phyloP scores from a whole-genome alignment of 2,329 filamentous ascomycete species.

The Hymenoscyphus occultus region DNA sequence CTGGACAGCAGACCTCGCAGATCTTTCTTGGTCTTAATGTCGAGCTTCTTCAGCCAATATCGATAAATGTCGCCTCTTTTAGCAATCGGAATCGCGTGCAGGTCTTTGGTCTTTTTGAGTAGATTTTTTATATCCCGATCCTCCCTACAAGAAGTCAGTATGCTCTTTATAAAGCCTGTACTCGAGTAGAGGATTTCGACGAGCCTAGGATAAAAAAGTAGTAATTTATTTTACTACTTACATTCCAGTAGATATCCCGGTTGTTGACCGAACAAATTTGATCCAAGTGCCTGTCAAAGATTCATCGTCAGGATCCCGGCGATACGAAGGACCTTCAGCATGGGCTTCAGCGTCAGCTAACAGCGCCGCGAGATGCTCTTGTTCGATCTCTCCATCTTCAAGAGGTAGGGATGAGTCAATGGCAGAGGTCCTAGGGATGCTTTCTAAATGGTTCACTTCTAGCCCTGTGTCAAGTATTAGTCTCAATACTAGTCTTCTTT shows the following conservation, averaged over 20 bases:
- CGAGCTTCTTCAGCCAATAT: constrained; percentile 30
- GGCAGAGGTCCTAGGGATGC: constrained; percentile 26
- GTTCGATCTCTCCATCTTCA: constrained; percentile 33
- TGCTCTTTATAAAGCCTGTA: background rate
- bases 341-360: constrained; percentile 20
- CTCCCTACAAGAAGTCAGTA: background rate
- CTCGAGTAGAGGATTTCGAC: no score
- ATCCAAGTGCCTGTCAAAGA: constrained; percentile 29
- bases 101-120: constrained; percentile 19
- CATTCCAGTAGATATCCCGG: constrained; percentile 23
- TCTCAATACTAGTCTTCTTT: background rate
- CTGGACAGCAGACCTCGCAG: constrained; percentile 20
- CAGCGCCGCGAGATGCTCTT: constrained; percentile 29
- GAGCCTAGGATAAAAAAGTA: no score
- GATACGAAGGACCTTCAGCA: constrained; percentile 11
- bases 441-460: constrained; percentile 22
- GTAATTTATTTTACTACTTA: background rate
- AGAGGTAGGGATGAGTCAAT: constrained; percentile 29
- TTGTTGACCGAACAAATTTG: constrained; percentile 26
- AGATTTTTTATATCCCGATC: constrained; percentile 25
- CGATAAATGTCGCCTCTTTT: constrained; percentile 34
- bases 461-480: constrained; percentile 26
- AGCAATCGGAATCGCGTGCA: constrained; percentile 30
- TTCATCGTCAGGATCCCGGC: constrained; percentile 24
- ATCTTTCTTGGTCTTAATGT: constrained; percentile 21